Base-by-base conservation (phyloP, 2,329 filamentous ascomycete species). In the Chaetothyriales sp. region DNA sequence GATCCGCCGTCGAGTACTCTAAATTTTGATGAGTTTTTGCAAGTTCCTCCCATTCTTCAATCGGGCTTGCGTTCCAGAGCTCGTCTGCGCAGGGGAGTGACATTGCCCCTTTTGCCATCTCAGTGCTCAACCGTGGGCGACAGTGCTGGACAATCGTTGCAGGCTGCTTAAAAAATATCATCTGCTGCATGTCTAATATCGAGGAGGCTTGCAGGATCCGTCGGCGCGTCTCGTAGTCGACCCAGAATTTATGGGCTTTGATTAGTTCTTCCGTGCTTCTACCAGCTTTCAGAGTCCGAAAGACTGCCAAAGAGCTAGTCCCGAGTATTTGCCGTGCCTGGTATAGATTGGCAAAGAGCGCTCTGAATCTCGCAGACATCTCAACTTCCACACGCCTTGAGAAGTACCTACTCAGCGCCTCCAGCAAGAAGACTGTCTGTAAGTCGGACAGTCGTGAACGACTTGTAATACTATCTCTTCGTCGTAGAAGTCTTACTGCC, bases 371-470 rank as follows among this genome's bases (percentile, higher is more conserved):
- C 44, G 64, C 59, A 10, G 66, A 66, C 47, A 66, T 58, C n/a
- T 63, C 60, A 19, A 66, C 61, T 55, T 66, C 61, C 8, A 62
- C 61, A 50, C 61, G 58, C 40, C 64, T 58, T 4, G 64, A 63
- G 44, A 63, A 62, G 48, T 63, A 67, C 44, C 64, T 66, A 19
- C 61, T 65, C 47, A 68, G 53, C 43, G 63, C 58, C 52, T 67
- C 65, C 10, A 67, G 60, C 18, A 67, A 52, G 48, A 68, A 64
- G n/a, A 67, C 60, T 10, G 63, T 64, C 49, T 68, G 65, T 19
- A 67, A 60, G 52, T 68, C 66, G 22, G 62, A 60, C 44, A 67
- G 53, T 43, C 61, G 58, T 2, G 65, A 66, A 48, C 63, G 63
- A 47, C 62, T 65, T 18, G 63, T 66, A 22, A 66, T 64, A 44